Percentiles rank a stretch among this genome's conserved stretches.
These are phyloP conservation scores for Curvularia spicifera DNA, from an alignment of 2,329 filamentous ascomycete species.

Conservation along the genomic window DNA sequence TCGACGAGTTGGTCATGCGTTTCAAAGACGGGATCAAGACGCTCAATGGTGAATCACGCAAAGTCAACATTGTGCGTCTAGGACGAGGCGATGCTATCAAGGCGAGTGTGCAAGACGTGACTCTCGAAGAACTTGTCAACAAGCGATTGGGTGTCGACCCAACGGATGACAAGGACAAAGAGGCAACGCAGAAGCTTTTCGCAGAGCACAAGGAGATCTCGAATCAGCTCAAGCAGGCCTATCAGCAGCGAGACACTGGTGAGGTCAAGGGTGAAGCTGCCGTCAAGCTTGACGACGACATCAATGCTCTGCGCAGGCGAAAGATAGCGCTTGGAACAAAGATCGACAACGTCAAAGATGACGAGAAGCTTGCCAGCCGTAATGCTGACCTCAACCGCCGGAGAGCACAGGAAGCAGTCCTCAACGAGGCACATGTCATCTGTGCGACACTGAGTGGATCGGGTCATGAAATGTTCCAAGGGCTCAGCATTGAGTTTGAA, in stretches of 20 bases:
- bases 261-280: slow-evolving; percentile 68
- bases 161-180: slow-evolving; percentile 51
- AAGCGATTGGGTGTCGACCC: slow-evolving; percentile 63
- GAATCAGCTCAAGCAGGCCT: slow-evolving; percentile 72
- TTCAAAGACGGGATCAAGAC: slow-evolving; percentile 88
- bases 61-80: slow-evolving; percentile 86
- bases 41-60: slow-evolving; percentile 71
- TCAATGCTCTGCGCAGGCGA: slow-evolving; percentile 77
- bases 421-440: slow-evolving; percentile 88
- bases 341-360: slow-evolving; percentile 88
- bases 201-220: slow-evolving; percentile 66
- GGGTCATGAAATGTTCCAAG: slow-evolving; percentile 97
- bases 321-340: slow-evolving; percentile 78
- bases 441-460: slow-evolving; percentile 95
- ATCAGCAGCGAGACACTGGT: slow-evolving; percentile 69
- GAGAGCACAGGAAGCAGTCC: slow-evolving; percentile 85
- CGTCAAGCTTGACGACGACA: slow-evolving; percentile 72
- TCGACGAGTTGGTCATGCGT: slow-evolving; percentile 93
- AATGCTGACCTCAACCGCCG: slow-evolving; percentile 86
- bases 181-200: slow-evolving; percentile 72
- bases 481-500: slow-evolving; percentile 93
- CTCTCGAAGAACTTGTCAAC: slow-evolving; percentile 88
- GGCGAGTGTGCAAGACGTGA: slow-evolving; percentile 84
- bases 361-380: slow-evolving; percentile 78
- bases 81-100: slow-evolving; percentile 94